Evolutionary conservation across 352 stramenopile species (phyloP).

Genomic region (Globisporangium okanoganense): DNA sequence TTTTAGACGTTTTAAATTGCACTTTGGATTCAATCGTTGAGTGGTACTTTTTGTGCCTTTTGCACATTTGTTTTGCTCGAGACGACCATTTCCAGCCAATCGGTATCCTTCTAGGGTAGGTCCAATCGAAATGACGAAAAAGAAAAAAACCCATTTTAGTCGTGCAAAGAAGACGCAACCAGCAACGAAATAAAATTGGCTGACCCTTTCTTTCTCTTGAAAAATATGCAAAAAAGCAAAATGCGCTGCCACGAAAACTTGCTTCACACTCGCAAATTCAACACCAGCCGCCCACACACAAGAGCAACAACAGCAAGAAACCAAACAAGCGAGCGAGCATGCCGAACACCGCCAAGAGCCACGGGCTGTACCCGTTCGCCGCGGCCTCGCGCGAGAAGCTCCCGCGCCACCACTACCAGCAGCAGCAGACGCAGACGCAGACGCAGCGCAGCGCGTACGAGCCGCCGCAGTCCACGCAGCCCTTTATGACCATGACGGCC

Average conservation of each 20-base stretch:
- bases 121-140: neutral
- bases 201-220: too few species aligned
- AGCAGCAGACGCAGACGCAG: too few species aligned
- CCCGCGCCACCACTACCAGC: neutral
- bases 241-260: neutral
- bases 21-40: too few species aligned
- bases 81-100: neutral
- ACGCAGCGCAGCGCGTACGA: neutral
- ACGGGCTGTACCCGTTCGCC: slow-evolving; percentile 10
- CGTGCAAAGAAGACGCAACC: too few species aligned
- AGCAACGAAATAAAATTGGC: too few species aligned
- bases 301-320: neutral
- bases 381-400: slow-evolving; percentile 12
- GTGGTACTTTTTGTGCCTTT: too few species aligned
- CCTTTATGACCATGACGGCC: slow-evolving; percentile 15
- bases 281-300: slow-evolving; percentile 4
- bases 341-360: slow-evolving; percentile 18
- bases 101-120: neutral
- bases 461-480: slow-evolving; percentile 9
- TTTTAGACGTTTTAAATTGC: too few species aligned
- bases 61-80: neutral
- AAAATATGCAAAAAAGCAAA: too few species aligned
- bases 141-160: neutral
- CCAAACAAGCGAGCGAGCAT: slow-evolving; percentile 4
- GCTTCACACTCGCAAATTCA: slow-evolving; percentile 13